These are phyloP conservation scores for Neonectria punicea DNA, from an alignment of 2,329 filamentous ascomycete species.

Conservation along the genomic window DNA sequence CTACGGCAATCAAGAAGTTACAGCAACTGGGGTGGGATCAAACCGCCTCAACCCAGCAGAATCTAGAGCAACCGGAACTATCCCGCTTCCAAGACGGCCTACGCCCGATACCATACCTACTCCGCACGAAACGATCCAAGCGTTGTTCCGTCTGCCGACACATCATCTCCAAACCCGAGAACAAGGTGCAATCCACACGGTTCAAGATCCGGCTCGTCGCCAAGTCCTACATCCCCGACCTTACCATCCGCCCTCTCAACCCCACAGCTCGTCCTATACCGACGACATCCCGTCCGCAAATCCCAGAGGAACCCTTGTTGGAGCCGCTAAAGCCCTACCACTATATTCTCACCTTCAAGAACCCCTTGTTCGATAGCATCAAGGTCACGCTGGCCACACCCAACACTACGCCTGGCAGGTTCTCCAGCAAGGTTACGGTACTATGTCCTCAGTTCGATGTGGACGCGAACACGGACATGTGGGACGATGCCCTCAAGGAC, in stretches of 20 bases:
- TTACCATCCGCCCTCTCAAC: slow-evolving; percentile 75
- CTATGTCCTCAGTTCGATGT: slow-evolving; percentile 95
- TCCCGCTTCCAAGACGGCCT: slow-evolving; percentile 77
- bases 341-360: slow-evolving; percentile 89
- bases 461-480: slow-evolving; percentile 88
- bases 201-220: slow-evolving; percentile 95
- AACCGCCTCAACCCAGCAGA: slow-evolving; percentile 64
- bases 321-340: slow-evolving; percentile 74
- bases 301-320: slow-evolving; percentile 49
- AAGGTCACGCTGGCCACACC: slow-evolving; percentile 90
- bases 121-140: slow-evolving; percentile 93
- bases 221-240: slow-evolving; percentile 85
- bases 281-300: slow-evolving; percentile 47
- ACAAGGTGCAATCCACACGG: slow-evolving; percentile 86
- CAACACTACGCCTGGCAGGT: slow-evolving; percentile 78
- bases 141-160: slow-evolving; percentile 92
- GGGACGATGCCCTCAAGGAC: slow-evolving; percentile 85
- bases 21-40: slow-evolving; percentile 70
- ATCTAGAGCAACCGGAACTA: slow-evolving; percentile 61
- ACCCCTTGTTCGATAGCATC: slow-evolving; percentile 92
- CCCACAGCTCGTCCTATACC: slow-evolving; percentile 50
- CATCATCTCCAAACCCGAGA: slow-evolving; percentile 93
- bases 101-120: slow-evolving; percentile 81
- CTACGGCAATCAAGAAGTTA: slow-evolving; percentile 68
- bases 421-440: slow-evolving; percentile 85